Conservation (phyloP, 345 rosid genomes). For the Linum tenue region DNA sequence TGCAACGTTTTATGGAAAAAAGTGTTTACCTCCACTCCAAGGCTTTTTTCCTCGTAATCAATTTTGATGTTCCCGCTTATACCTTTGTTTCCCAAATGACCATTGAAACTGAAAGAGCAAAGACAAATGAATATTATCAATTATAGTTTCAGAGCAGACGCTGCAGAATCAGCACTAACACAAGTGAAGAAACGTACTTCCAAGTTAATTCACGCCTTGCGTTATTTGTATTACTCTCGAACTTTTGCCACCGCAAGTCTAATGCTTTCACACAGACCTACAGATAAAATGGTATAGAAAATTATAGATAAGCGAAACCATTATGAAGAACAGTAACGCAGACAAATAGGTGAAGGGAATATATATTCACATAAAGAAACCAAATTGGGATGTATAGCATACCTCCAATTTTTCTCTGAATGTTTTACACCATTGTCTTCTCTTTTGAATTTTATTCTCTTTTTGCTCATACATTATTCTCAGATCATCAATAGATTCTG, state of each 20-base stretch:
- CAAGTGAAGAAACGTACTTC: slow-evolving; percentile 43
- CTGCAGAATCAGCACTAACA: background rate
- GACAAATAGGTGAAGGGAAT: background rate
- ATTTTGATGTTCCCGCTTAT: slow-evolving; percentile 71
- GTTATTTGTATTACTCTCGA: slow-evolving; percentile 45
- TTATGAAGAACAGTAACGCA: background rate
- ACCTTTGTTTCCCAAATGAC: slow-evolving; percentile 80
- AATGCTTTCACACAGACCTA: slow-evolving; percentile 72
- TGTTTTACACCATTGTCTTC: slow-evolving; percentile 39
- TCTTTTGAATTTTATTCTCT: slow-evolving; percentile 53
- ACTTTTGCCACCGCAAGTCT: slow-evolving; percentile 51
- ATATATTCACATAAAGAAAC: background rate
- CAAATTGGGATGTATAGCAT: slow-evolving; percentile 12
- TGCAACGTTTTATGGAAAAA: slow-evolving; percentile 6
- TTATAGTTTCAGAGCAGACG: background rate
- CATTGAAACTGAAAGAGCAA: slow-evolving; percentile 50
- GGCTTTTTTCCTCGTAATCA: slow-evolving; percentile 63
- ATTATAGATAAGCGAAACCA: background rate
- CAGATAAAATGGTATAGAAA: slow-evolving; percentile 5
- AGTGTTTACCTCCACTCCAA: slow-evolving; percentile 59
- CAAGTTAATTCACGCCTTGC: slow-evolving; percentile 67
- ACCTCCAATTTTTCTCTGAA: slow-evolving; percentile 60
- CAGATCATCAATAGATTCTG: slow-evolving; percentile 89
- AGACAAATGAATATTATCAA: slow-evolving; percentile 9
- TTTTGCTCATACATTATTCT: slow-evolving; percentile 48